Evolutionary conservation across 352 stramenopile genomes (phyloP).

Genomic region (Pythium aquatile): DNA sequence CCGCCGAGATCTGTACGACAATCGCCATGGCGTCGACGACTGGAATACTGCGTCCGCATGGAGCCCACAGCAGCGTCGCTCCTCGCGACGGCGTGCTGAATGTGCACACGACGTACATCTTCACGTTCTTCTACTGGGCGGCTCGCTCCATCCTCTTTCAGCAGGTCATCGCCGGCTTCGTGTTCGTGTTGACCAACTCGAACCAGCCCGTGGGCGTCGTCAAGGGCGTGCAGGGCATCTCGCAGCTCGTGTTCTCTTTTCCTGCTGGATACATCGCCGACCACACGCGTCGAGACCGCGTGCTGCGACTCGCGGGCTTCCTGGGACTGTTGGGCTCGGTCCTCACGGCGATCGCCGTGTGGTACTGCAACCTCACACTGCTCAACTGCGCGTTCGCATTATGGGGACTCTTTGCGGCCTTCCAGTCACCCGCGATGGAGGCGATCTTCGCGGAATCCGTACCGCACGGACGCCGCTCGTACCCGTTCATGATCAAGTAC

Average conservation of each 20-base stretch:
- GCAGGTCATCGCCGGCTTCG: constrained; percentile 37
- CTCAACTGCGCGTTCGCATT: constrained; percentile 67
- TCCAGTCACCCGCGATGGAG: constrained; percentile 73
- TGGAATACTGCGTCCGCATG: background rate
- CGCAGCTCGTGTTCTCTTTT: constrained; percentile 75
- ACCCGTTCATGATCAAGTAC: constrained; percentile 84
- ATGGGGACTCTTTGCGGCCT: constrained; percentile 67
- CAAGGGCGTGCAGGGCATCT: constrained; percentile 82
- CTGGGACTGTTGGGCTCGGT: constrained; percentile 46
- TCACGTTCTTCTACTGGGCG: constrained; percentile 32
- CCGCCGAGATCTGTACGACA: background rate
- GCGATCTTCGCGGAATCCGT: constrained; percentile 79
- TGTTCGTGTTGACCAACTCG: constrained; percentile 49
- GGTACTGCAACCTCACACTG: constrained; percentile 36
- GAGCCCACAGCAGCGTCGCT: background rate
- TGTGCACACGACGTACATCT: constrained; percentile 29
- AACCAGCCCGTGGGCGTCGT: constrained; percentile 82
- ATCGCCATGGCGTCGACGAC: background rate
- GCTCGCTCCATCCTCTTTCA: constrained; percentile 38
- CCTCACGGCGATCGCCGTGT: constrained; percentile 60
- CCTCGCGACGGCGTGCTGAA: constrained; percentile 25
- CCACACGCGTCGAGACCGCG: constrained; percentile 61
- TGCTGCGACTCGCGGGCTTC: constrained; percentile 55
- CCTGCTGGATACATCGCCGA: constrained; percentile 68
- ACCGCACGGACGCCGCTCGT: constrained; percentile 58